Evolutionary conservation across 352 stramenopile species (phyloP), one percentile per base, ranked within the genome.

Genomic region (Globisporangium lucens): DNA sequence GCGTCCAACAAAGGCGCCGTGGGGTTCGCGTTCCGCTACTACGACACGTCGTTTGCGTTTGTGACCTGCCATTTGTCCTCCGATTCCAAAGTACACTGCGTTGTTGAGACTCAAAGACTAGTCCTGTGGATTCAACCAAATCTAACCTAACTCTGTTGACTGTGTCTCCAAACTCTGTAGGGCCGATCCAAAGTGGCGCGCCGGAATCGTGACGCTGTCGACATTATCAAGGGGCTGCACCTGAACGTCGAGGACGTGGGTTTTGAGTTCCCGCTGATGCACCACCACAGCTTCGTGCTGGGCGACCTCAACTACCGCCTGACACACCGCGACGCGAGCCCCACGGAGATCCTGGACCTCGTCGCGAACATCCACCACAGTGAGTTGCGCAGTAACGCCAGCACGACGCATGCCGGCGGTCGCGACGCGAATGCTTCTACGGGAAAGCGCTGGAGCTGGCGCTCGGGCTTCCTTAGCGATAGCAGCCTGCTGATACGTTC

Each of bases 271-370:
- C 86, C 89, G 13, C 71, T 91, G 8, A 80, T 95, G 63, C 84
- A 94, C 66, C 87, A 97, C 69, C 87, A 97, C 76, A 94, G 82
- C 46, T 94, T 97, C 60, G 77, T 97, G 38, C 72, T 97, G 22
- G 91, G 91, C 13, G 91, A 97, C 68, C 78, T 97, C 56, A 97
- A 97, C 75, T 97, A 97, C 72, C 85, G 91, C 10, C 74, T 97
- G 12, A 86, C 76, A 49, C 76, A 91, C 52, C 74, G 73, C 9
- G 71, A 78, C 22, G 85, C 82, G 2, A 83, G 61, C 12, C 75
- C 84, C 17, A 71, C 76, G 22, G 76, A 83, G 57, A 87, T 93
- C 15, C 63, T 93, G 6, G 82, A 91, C 53, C 74, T 93, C 27
- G 75, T 93, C 13, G 75, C 67, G 15, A 79, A 77, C 56, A 77